Percentiles rank a stretch among this genome's conserved stretches.
Evolutionary conservation across 441 rosid species (phyloP).

Genomic region (Jatropha multifida): DNA sequence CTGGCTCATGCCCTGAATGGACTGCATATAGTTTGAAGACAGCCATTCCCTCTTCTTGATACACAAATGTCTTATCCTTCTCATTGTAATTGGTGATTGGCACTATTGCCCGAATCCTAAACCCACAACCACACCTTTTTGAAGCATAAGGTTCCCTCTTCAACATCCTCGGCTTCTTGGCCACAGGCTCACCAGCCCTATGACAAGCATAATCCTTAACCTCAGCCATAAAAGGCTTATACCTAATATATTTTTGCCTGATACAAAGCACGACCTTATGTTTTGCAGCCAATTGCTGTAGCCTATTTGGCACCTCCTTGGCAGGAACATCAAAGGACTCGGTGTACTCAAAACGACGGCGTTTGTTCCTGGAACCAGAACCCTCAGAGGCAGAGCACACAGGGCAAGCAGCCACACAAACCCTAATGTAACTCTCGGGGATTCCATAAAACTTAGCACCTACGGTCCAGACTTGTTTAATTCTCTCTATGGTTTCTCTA

Average conservation of each 20-base stretch:
- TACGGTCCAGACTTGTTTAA: conserved; percentile 94
- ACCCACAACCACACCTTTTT: conserved; percentile 94
- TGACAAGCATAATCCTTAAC: conserved; percentile 99
- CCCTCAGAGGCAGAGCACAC: conserved; percentile 74
- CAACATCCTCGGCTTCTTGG: conserved; percentile 84
- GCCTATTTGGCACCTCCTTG: conserved; percentile 78
- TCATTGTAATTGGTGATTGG: conserved; percentile 93
- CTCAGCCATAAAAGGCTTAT: conserved; percentile 98
- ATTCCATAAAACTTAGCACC: conserved; percentile 96
- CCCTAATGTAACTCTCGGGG: conserved; percentile 97
- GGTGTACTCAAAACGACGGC: conserved; percentile 90
- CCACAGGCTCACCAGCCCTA: conserved; percentile 91
- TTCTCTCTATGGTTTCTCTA: conserved; percentile 84
- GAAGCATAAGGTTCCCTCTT: conserved; percentile 99
- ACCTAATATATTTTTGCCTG: conserved; percentile 95
- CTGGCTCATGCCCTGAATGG: conserved; percentile 97
- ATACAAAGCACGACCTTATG: conserved; percentile 97
- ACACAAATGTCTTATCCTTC: conserved; percentile 91
- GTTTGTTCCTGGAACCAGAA: conserved; percentile 71
- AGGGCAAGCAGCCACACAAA: conserved; percentile 86
- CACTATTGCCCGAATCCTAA: conserved; percentile 94
- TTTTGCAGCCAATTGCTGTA: conserved; percentile 91
- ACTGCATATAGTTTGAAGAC: conserved; percentile 93
- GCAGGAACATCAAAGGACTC: conserved; percentile 98
- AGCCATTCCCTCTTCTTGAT: conserved; percentile 94